These are phyloP conservation scores for Eleusine indica DNA, from an alignment of 176 grass and related monocot species.

Conservation along the genomic window DNA sequence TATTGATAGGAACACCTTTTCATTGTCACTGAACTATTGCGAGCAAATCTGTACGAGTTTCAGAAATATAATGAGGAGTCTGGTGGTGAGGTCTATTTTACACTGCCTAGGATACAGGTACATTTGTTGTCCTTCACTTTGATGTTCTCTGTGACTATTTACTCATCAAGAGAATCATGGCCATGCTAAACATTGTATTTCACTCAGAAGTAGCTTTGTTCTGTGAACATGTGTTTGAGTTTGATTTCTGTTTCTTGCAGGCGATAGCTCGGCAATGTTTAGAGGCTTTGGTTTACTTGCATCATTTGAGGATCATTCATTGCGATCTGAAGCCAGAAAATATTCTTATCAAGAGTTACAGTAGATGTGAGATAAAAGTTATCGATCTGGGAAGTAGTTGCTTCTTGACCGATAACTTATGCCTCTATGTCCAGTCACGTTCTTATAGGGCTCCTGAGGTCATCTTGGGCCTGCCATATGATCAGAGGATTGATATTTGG, in stretches of 20 bases:
- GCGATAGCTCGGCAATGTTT: constrained; percentile 87
- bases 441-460: constrained; percentile 99
- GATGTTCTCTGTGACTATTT: constrained; percentile 27
- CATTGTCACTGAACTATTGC: constrained; percentile 92
- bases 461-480: constrained; percentile 90
- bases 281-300: constrained; percentile 87
- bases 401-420: constrained; percentile 86
- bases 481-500: constrained; percentile 98
- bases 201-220: not conserved
- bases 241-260: constrained; percentile 47
- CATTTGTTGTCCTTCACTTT: constrained; percentile 20
- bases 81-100: constrained; percentile 76
- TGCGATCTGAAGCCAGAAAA: constrained; percentile 96
- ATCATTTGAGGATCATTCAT: constrained; percentile 91
- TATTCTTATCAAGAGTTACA: constrained; percentile 99
- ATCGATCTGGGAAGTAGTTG: constrained; percentile 99
- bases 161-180: not conserved
- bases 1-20: constrained; percentile 93
- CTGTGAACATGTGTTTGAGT: constrained; percentile 1
- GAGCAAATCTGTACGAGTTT: constrained; percentile 93
- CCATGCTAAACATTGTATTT: not conserved
- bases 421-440: constrained; percentile 88
- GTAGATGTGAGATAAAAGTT: constrained; percentile 94
- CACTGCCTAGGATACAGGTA: constrained; percentile 95
- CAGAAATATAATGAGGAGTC: constrained; percentile 96